A percentile compares a stretch with the other conserved stretches of the same genome.
Evolutionary conservation across 2,329 filamentous ascomycete genomes (phyloP).

Genomic region (Colletotrichum eremochloae): DNA sequence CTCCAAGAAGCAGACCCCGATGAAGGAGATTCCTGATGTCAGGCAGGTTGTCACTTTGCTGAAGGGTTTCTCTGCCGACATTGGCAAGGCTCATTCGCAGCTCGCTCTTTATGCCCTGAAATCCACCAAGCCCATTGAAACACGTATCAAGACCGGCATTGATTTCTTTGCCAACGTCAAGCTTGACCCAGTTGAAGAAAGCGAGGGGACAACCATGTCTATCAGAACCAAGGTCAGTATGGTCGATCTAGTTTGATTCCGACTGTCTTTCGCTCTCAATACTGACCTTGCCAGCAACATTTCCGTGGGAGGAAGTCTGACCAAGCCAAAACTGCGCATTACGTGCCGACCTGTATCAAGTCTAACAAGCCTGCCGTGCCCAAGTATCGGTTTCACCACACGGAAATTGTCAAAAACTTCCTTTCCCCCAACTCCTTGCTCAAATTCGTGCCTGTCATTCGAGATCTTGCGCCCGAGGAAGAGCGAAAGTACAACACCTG

Average conservation of each 20-base stretch:
- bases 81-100: conserved; percentile 60
- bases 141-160: conserved; percentile 56
- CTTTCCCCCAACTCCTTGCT: conserved; percentile 71
- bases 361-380: conserved; percentile 67
- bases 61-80: conserved; percentile 54
- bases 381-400: conserved; percentile 70
- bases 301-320: conserved; percentile 58
- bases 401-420: conserved; percentile 71
- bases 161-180: conserved; percentile 64
- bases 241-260: not conserved
- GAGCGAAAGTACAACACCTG: conserved; percentile 68
- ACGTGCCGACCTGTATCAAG: conserved; percentile 60
- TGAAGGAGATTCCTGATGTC: conserved; percentile 55
- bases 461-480: conserved; percentile 69
- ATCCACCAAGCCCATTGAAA: conserved; percentile 57
- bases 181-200: conserved; percentile 49
- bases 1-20: conserved; percentile 49
- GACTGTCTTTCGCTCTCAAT: not conserved
- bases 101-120: conserved; percentile 61
- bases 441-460: conserved; percentile 71
- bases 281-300: conserved; percentile 54
- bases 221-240: conserved; percentile 64
- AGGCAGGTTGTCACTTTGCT: conserved; percentile 48
- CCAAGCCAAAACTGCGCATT: conserved; percentile 55
- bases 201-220: conserved; percentile 58